Evolutionary conservation across 768 basidiomycete genomes (phyloP).

Genomic region (Mycena galericulata): DNA sequence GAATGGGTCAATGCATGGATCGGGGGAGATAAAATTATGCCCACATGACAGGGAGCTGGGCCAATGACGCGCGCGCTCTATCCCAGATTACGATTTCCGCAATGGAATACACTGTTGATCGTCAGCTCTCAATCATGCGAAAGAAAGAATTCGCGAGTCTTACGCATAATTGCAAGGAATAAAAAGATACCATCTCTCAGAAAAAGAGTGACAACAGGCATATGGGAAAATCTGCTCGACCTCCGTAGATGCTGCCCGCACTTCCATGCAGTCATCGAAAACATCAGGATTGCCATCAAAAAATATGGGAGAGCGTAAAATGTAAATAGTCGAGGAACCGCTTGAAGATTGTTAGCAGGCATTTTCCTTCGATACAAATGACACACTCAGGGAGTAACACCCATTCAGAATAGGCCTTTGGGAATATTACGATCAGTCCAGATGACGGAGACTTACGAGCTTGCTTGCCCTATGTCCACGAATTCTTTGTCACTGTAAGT

Average conservation of each 20-base stretch:
- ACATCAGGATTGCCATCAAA: background rate
- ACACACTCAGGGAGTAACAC: background rate
- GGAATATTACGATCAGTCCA: background rate
- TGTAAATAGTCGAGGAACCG: conserved; percentile 1
- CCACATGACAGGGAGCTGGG: conserved; percentile 6
- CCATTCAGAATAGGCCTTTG: background rate
- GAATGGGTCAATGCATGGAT: background rate
- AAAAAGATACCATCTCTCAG: conserved; percentile 7
- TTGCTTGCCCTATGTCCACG: background rate
- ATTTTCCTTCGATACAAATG: background rate
- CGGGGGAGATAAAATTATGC: background rate
- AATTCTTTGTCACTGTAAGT: background rate
- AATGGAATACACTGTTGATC: background rate
- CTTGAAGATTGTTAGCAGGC: background rate
- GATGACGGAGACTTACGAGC: background rate
- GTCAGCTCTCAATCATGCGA: background rate
- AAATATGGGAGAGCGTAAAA: conserved; percentile 1
- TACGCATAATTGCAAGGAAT: background rate
- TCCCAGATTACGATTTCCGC: conserved; percentile 6
- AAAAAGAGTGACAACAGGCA: background rate
- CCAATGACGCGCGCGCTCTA: conserved; percentile 3
- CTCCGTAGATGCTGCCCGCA: background rate
- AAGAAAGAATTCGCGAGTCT: background rate
- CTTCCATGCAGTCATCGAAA: conserved; percentile 3
- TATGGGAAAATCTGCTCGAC: background rate